phyloP scores from a whole-genome alignment of 2,329 filamentous ascomycete genomes.

The Botrytis squamosa region DNA sequence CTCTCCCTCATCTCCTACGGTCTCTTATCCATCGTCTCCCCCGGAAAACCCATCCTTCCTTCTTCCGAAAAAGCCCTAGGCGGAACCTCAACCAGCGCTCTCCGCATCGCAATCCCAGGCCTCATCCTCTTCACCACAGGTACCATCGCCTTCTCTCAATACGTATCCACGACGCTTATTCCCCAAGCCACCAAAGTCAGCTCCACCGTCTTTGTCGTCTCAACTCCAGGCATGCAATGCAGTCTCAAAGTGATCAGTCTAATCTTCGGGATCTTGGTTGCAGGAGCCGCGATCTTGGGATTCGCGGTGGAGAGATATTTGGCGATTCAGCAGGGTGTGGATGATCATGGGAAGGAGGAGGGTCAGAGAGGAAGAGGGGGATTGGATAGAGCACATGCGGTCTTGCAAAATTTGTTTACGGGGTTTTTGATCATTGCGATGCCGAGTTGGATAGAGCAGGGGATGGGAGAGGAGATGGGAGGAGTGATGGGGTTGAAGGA shows the following conservation, averaged over 20 bases:
- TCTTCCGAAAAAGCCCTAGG: not conserved
- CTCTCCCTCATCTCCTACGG: slow-evolving; percentile 27
- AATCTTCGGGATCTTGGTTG: not conserved
- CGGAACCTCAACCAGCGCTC: not conserved
- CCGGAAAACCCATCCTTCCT: slow-evolving; percentile 17
- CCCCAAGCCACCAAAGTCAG: not conserved
- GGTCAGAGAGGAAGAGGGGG: not conserved
- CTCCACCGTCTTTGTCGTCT: not conserved
- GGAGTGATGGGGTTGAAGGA: not conserved
- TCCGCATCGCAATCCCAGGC: not conserved
- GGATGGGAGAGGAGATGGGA: not conserved
- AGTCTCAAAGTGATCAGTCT: not conserved
- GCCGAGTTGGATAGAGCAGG: not conserved
- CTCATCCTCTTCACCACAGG: slow-evolving; percentile 6
- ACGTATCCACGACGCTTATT: slow-evolving; percentile 5
- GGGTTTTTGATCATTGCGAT: not conserved
- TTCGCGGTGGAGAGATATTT: not conserved
- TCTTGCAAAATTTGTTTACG: not conserved
- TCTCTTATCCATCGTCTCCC: slow-evolving; percentile 21
- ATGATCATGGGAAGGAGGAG: not conserved
- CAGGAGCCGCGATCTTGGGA: not conserved
- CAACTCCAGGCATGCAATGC: not conserved
- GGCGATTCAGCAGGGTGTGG: not conserved
- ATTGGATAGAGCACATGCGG: not conserved
- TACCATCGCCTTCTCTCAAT: not conserved